Conservation (phyloP, 2,329 filamentous ascomycete genomes). For the Diaporthe destruens region DNA sequence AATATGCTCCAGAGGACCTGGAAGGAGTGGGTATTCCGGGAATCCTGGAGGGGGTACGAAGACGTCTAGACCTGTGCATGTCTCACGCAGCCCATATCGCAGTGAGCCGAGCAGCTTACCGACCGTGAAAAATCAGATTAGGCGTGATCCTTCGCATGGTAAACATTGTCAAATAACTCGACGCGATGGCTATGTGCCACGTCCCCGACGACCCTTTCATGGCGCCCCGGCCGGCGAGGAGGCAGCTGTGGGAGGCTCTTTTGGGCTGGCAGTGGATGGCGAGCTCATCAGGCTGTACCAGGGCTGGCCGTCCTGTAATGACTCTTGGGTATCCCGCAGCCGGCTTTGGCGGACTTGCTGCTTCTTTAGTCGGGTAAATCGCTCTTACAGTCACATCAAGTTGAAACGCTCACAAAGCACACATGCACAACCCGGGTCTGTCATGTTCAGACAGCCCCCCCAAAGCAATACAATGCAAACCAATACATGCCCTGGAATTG, state of each 20-base stretch:
- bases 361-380: slow-evolving; percentile 8
- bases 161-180: background rate
- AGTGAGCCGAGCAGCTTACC: background rate
- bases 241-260: background rate
- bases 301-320: background rate
- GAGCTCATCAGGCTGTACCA: background rate
- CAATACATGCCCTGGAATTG: background rate
- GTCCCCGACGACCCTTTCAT: background rate
- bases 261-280: background rate
- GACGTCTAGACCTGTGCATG: background rate
- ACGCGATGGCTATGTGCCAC: background rate
- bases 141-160: background rate
- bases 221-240: background rate
- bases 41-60: background rate
- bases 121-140: background rate
- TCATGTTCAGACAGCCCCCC: background rate
- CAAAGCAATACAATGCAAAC: background rate
- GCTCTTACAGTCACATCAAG: background rate
- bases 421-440: background rate
- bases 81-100: background rate
- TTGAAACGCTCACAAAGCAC: background rate
- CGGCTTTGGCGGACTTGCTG: slow-evolving; percentile 13
- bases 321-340: background rate
- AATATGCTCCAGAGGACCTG: background rate
- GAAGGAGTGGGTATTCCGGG: background rate